These are phyloP conservation scores for Chytriomyces sp. DNA, from an alignment of 192 early-diverging fungal species.

Conservation along the genomic window DNA sequence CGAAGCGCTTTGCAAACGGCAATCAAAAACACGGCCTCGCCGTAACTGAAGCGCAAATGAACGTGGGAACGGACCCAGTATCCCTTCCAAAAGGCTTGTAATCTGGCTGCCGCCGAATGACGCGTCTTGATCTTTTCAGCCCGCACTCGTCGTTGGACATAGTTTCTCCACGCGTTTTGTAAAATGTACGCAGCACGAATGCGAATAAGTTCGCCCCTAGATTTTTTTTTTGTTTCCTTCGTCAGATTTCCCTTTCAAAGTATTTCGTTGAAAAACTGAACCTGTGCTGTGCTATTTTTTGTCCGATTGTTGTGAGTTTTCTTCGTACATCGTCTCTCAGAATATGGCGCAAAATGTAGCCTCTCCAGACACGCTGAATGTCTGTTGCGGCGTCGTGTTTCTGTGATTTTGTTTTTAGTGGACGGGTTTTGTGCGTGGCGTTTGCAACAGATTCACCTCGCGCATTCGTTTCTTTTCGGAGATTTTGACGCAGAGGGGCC, in stretches of 20 bases:
- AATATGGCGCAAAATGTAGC: constrained; percentile 57
- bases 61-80: constrained; percentile 64
- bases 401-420: constrained; percentile 29
- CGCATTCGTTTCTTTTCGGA: constrained; percentile 45
- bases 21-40: constrained; percentile 63
- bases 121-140: constrained; percentile 58
- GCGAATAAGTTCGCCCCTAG: constrained; percentile 48
- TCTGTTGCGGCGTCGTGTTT: constrained; percentile 52
- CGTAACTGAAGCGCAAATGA: constrained; percentile 62
- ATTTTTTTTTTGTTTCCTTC: not conserved
- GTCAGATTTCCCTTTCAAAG: constrained; percentile 8
- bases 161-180: constrained; percentile 58
- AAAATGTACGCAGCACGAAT: constrained; percentile 58
- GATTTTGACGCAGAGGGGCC: constrained; percentile 51
- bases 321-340: constrained; percentile 53
- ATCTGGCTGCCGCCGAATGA: constrained; percentile 57
- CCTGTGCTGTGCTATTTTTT: constrained; percentile 51
- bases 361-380: constrained; percentile 59
- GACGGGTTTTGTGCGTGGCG: not conserved
- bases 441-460: constrained; percentile 36
- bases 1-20: constrained; percentile 62
- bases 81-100: constrained; percentile 65
- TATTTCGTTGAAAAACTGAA: not conserved
- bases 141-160: constrained; percentile 46
- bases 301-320: constrained; percentile 49